Evolutionary conservation across 1,139 yeast species (phyloP).

Genomic region (Protomyces inundatus): DNA sequence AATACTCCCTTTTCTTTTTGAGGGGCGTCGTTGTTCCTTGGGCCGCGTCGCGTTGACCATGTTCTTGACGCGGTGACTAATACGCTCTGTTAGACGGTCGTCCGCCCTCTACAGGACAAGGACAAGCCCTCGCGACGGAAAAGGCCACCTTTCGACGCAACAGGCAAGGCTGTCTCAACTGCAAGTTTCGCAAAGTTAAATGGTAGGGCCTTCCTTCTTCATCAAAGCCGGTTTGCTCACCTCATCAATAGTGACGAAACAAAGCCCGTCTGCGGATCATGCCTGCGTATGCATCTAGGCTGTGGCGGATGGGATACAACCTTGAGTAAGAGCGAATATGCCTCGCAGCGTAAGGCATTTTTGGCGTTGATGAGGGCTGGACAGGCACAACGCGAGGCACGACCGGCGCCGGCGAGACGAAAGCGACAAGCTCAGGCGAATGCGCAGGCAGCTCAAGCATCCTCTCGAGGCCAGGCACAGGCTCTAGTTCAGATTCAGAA

Average conservation of each 20-base stretch:
- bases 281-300: slow-evolving; percentile 14
- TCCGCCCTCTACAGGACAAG: too few species aligned
- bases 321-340: slow-evolving; percentile 15
- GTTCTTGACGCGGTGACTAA: too few species aligned
- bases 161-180: slow-evolving; percentile 24
- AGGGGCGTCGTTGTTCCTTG: too few species aligned
- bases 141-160: slow-evolving; percentile 2
- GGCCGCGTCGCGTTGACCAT: too few species aligned
- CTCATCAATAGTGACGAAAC: slow-evolving; percentile 7
- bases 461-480: too few species aligned
- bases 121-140: too few species aligned
- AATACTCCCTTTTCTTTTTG: too few species aligned
- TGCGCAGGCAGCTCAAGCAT: too few species aligned
- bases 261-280: slow-evolving; percentile 14
- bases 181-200: slow-evolving; percentile 24
- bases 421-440: not conserved
- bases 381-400: not conserved
- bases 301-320: slow-evolving; percentile 19
- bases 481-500: too few species aligned
- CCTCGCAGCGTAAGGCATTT: slow-evolving; percentile 12
- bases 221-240: not conserved
- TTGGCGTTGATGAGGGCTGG: not conserved
- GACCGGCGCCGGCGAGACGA: not conserved
- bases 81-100: too few species aligned
- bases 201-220: not conserved